These are phyloP conservation scores for Penicillium sp. DNA, from an alignment of 2,329 filamentous ascomycete species.

Conservation along the genomic window DNA sequence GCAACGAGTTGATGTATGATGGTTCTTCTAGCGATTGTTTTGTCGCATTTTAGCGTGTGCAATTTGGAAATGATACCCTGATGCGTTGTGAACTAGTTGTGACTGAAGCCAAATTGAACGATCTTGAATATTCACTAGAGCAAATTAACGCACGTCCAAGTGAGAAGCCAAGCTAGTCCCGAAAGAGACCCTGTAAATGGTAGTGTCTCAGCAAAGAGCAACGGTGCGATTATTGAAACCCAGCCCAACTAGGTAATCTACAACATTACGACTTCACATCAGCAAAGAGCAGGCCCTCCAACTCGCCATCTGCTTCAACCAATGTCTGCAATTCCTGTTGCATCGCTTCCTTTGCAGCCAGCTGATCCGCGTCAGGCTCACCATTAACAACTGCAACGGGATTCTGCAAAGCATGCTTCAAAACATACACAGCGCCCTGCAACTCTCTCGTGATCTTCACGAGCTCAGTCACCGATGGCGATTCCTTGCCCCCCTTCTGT, in stretches of 20 bases:
- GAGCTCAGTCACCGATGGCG: conserved; percentile 19
- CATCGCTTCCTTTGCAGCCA: conserved; percentile 37
- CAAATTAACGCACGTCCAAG: background rate
- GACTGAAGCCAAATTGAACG: background rate
- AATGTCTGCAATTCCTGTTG: conserved; percentile 44
- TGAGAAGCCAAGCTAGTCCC: background rate
- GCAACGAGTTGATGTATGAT: conserved; percentile 66
- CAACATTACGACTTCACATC: conserved; percentile 28
- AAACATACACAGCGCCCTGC: conserved; percentile 34
- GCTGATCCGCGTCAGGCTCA: conserved; percentile 28
- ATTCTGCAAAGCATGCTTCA: conserved; percentile 41
- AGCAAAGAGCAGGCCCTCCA: conserved; percentile 39
- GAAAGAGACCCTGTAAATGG: background rate
- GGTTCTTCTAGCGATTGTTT: background rate
- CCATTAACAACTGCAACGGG: conserved; percentile 27
- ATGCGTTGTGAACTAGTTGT: conserved; percentile 8
- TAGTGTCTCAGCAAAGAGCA: background rate
- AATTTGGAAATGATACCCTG: conserved; percentile 30
- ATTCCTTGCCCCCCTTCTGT: conserved; percentile 20
- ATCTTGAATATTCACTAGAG: background rate
- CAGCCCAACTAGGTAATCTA: background rate
- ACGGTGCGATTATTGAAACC: background rate
- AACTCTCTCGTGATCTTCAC: conserved; percentile 37
- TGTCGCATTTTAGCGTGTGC: conserved; percentile 9
- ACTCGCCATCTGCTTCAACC: conserved; percentile 43